Conservation (phyloP, 371 early-diverging fungal genomes). For the Apophysomyces trapeziformis region DNA sequence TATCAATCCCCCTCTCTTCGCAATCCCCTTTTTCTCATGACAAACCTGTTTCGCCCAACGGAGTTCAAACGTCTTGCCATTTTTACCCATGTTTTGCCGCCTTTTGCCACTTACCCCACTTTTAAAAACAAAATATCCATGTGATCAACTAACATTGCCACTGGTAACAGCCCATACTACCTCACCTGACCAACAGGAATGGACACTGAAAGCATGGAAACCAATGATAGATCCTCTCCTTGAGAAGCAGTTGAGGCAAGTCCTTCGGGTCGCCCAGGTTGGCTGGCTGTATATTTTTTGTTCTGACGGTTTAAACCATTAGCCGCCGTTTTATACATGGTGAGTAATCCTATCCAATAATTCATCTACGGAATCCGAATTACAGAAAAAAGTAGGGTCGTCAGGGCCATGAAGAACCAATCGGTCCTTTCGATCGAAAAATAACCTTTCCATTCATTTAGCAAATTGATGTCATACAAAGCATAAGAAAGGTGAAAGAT, state of each 20-base stretch:
- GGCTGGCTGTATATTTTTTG: too few species aligned
- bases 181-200: too few species aligned
- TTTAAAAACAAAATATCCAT: neutral
- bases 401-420: neutral
- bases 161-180: too few species aligned
- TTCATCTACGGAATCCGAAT: neutral
- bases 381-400: constrained; percentile 5
- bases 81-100: constrained; percentile 16
- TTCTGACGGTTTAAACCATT: neutral
- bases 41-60: neutral
- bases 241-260: too few species aligned
- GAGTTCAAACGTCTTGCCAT: neutral
- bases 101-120: constrained; percentile 11
- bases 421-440: neutral
- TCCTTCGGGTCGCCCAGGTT: too few species aligned
- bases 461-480: neutral
- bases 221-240: too few species aligned
- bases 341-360: constrained; percentile 7
- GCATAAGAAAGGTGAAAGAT: too few species aligned
- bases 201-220: too few species aligned
- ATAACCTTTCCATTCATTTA: neutral
- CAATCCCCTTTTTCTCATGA: neutral
- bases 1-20: neutral
- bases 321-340: neutral
- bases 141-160: neutral